A percentile compares a stretch with the other conserved stretches of the same genome.
Evolutionary conservation across 176 grass and related monocot species (phyloP).

Genomic region (Neostapfia colusana): DNA sequence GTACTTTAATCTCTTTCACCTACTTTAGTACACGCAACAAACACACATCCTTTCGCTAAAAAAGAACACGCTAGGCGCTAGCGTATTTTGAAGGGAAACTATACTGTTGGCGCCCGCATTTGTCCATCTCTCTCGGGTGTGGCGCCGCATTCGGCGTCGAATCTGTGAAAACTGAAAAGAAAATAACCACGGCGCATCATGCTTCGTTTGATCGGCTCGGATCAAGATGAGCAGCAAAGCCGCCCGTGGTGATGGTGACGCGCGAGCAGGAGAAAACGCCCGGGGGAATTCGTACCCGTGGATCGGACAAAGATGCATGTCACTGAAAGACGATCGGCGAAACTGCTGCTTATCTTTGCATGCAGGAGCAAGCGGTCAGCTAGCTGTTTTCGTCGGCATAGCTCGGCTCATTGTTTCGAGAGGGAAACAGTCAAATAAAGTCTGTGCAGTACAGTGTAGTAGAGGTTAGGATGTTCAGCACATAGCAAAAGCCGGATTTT

Average conservation of each 20-base stretch:
- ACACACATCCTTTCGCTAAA: too few species aligned
- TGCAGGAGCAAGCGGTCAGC: neutral
- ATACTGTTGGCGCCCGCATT: neutral
- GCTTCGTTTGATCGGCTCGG: neutral
- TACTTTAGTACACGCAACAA: too few species aligned
- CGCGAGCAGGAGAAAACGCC: neutral
- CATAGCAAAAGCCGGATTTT: too few species aligned
- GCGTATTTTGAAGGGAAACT: neutral
- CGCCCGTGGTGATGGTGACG: neutral
- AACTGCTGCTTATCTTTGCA: neutral
- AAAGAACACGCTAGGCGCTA: too few species aligned
- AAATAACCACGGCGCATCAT: neutral
- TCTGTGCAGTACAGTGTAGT: too few species aligned
- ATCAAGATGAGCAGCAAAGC: neutral
- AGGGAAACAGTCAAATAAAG: too few species aligned
- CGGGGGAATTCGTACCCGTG: neutral
- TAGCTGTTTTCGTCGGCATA: neutral
- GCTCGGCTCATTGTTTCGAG: neutral
- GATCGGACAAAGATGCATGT: neutral
- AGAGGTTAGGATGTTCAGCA: neutral
- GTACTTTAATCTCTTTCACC: too few species aligned
- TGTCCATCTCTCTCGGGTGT: neutral
- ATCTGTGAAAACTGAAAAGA: neutral
- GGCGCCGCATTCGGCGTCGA: neutral
- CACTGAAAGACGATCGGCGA: constrained; percentile 3